Base-by-base conservation (phyloP, 1,284 basidiomycete species). In the Mixia osmundae region DNA sequence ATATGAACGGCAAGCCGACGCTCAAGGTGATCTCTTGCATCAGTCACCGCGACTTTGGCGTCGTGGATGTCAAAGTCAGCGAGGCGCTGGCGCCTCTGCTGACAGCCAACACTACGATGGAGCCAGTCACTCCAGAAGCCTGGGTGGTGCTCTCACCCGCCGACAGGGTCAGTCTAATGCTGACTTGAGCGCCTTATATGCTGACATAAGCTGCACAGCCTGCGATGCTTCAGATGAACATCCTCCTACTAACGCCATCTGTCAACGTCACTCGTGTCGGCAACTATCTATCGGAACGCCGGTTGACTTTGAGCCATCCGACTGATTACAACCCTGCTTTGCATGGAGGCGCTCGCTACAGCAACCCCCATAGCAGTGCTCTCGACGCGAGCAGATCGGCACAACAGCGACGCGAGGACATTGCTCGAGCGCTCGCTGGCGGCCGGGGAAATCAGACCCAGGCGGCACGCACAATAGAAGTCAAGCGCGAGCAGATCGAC, bases 401-500 rank as follows among this genome's bases (percentile, higher is more conserved):
- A 9, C 48, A 44, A n/a, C 35, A 43, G 8, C 35, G 46, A 4
- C 30, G 43, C 19, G 25, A 28, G 25, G 32, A 37, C 29, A 25
- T 43, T 7, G 15, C 36, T 4, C 31, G 25, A 26, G 36, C 38
- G 3, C 27, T 38, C 14, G 25, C 33, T 11, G 35, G 36, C 37
- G 0, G 3, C 34, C 6, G 35, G n/a, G 22, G 23, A 15, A 11
- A 25, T 5, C 16, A 6, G 32, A 33, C 31, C n/a, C 11, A 28
- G 22, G 34, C 25, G 11, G 22, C 25, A 26, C 35, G 82, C 58
- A 77, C 72, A 44, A 72, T 89, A 8, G 83, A 95, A 54, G 71
- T 91, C 31, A 82, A 91, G 57, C 66, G 82, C 43, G 75, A 72
- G 54, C 89, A 95, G 54, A 76, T 94, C 12, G 85, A 95, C 45